Base-by-base conservation (phyloP, 352 stramenopile species). In the Pythium vanterpoolii region DNA sequence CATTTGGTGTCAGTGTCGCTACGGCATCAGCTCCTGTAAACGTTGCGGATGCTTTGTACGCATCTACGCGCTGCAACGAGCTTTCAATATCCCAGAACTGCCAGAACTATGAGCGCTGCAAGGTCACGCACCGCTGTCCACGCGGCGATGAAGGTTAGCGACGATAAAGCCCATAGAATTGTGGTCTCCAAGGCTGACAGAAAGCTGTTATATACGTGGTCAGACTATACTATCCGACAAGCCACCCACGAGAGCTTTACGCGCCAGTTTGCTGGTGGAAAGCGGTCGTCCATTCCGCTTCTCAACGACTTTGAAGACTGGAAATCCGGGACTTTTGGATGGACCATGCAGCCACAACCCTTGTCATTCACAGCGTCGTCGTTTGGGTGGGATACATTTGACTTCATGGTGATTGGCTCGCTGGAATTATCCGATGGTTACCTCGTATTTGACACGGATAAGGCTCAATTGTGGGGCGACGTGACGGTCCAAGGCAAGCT, bases 271-370 rank as follows among this genome's bases (percentile, higher is more conserved):
- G 62, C 55, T 0, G 72, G 83, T 23, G 95, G 96, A 33, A 61
- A 83, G 7, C 83, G 91, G 31, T 62, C 73, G 10, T 45, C 69
- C 44, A 86, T 95, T 34, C 36, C 76, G 31, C 79, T 98, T 11
- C 89, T 96, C 69, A 92, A 96, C 40, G 79, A 97, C 73, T 98
- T 99, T 83, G 95, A 99, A 66, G 92, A 98, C 72, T 98, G 94
- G 95, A 93, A 96, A 39, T 83, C 73, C 14, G 96, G 95, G 0
- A 96, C 86, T 11, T 73, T 88, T 44, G 68, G 71, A 11, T 96
- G 86, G 78, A 60, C 62, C 24, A 82, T 90, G 58, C 54, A 60
- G 9, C 58, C 62, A 40, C 28, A 30, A 58, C 24, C 31, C 4
- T 62, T 42, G n/a, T 48, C 27, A 6, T 51, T 51, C 33, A 42